phyloP scores from a whole-genome alignment of 2,329 filamentous ascomycete genomes.

The Xylaria sp. region DNA sequence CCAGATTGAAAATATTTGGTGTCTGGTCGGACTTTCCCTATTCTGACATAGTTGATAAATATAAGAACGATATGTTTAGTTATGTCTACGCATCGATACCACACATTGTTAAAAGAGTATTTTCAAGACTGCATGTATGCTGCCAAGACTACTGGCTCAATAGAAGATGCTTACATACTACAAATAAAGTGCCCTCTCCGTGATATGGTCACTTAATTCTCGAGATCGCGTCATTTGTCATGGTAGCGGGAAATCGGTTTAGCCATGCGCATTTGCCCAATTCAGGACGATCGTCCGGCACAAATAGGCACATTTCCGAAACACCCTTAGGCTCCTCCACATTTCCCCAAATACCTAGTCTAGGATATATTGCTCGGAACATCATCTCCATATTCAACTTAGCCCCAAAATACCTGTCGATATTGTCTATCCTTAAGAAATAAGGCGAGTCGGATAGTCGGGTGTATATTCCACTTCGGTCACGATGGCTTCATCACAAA shows the following conservation, averaged over 20 bases:
- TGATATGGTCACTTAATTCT: background rate
- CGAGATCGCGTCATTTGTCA: background rate
- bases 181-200: background rate
- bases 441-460: constrained; percentile 9
- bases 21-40: background rate
- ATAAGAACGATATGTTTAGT: background rate
- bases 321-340: constrained; percentile 27
- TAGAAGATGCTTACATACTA: background rate
- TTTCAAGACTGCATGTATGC: background rate
- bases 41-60: background rate
- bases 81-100: too few relatives aligned
- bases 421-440: background rate
- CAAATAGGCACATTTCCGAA: constrained; percentile 30
- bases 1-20: constrained; percentile 3
- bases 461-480: background rate
- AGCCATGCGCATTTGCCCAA: constrained; percentile 30
- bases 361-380: constrained; percentile 35
- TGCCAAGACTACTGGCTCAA: background rate
- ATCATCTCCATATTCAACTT: constrained; percentile 28
- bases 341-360: constrained; percentile 28
- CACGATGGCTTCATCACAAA: constrained; percentile 19
- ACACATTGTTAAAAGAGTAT: too few relatives aligned
- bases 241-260: constrained; percentile 19
- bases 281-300: constrained; percentile 23
- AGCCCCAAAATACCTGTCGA: background rate